Base-by-base conservation (phyloP, 1,139 yeast genomes). In the Taphrina wiesneri region DNA sequence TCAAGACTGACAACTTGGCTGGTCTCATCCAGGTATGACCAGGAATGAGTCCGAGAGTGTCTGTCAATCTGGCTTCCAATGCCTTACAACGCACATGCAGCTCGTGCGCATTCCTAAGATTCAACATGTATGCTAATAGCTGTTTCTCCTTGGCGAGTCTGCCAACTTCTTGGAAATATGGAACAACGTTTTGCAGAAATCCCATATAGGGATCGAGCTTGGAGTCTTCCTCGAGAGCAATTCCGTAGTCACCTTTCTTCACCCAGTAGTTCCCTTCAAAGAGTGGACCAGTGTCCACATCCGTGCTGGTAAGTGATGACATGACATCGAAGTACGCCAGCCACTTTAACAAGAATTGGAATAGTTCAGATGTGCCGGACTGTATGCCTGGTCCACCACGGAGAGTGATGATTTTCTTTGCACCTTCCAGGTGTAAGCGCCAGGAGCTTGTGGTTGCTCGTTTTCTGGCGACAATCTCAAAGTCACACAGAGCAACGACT, bases 381-480 rank as follows among this genome's bases (percentile, higher is more conserved):
- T 9, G 7, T 23, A n/a, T 3, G 1, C 28, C 39, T 30, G 57
- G 57, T 15, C 57, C 57, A 11, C 57, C 57, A 34, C 57, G 57
- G 13, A 53, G 57, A 17, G 45, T 15, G 5, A 53, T 53, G 43
- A 53, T 53, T 9, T 32, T 17, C 46, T 53, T 53, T 15, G 57
- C 57, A 21, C 57, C 57, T 9, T 53, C 57, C 46, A 53, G 57
- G 17, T 53, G 57, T 32, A 53, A n/a, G 11, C 57, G 45, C 57
- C 57, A 53, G 2, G 57, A 53, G 21, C 46, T 53, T 1, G 57
- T 53, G 17, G 57, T 53, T 7, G 57, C 46, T 36, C 57, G 23
- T 21, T 53, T 53, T 30, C 46, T 15, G n/a, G 57, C 57, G 7
- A 53, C 46, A 2, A 53, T 28, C 30, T 53, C 57, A 21, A 34